These are phyloP conservation scores for Lactifluus echinatus DNA, from an alignment of 768 basidiomycete species.

Conservation along the genomic window DNA sequence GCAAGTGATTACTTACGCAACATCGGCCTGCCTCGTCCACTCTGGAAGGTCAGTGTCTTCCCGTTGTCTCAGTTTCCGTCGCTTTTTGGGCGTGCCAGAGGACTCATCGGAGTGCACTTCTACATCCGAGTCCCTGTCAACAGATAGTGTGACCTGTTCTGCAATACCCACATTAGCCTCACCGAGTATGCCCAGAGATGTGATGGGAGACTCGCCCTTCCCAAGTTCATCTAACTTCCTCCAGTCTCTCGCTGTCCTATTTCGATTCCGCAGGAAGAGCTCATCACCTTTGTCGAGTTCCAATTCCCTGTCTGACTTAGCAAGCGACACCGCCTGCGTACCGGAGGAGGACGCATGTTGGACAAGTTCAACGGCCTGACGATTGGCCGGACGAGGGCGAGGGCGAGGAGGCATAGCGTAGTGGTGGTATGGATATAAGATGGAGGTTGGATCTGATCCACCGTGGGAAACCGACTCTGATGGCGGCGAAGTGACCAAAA, in stretches of 20 bases:
- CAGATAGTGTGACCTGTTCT: slow-evolving; percentile 11
- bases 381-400: slow-evolving; percentile 20
- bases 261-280: slow-evolving; percentile 59
- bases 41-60: slow-evolving; percentile 14
- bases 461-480: slow-evolving; percentile 2
- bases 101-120: slow-evolving; percentile 8
- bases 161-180: background rate
- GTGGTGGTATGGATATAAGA: background rate
- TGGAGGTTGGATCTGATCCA: slow-evolving; percentile 2
- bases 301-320: slow-evolving; percentile 16
- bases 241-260: slow-evolving; percentile 50
- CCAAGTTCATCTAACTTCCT: slow-evolving; percentile 46
- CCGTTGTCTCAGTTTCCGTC: slow-evolving; percentile 10
- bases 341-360: slow-evolving; percentile 11
- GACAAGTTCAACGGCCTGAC: slow-evolving; percentile 3
- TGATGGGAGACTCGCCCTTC: slow-evolving; percentile 37
- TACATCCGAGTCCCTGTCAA: slow-evolving; percentile 22
- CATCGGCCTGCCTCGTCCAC: slow-evolving; percentile 17
- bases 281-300: slow-evolving; percentile 52
- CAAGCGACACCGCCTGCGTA: slow-evolving; percentile 1
- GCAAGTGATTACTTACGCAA: slow-evolving; percentile 10
- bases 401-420: slow-evolving; percentile 19
- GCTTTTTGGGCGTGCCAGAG: slow-evolving; percentile 16
- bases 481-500: too few relatives aligned
- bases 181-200: background rate